Conservation (phyloP, 2,329 filamentous ascomycete genomes). For the Diaporthe capsici region DNA sequence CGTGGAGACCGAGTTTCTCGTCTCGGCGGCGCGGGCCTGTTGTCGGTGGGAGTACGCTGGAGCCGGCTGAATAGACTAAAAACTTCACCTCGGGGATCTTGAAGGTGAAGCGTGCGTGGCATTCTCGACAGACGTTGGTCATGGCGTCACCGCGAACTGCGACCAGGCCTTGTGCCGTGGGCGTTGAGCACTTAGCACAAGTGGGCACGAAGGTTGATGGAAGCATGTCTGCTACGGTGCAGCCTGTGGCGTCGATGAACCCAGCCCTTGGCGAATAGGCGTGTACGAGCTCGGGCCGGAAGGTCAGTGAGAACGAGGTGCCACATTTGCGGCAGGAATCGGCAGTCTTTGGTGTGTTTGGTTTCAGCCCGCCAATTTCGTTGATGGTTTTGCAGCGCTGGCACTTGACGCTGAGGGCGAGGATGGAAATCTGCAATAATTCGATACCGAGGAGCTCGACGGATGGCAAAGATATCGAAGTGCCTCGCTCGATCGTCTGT, state of each 20-base stretch:
- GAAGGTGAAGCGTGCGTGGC: slow-evolving; percentile 85
- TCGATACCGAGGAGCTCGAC: slow-evolving; percentile 85
- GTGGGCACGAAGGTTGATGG: slow-evolving; percentile 85
- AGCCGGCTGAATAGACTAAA: slow-evolving; percentile 74
- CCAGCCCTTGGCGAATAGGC: slow-evolving; percentile 80
- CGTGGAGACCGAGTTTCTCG: slow-evolving; percentile 69
- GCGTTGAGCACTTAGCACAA: slow-evolving; percentile 81
- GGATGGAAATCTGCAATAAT: slow-evolving; percentile 75
- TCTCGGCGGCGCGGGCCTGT: slow-evolving; percentile 60
- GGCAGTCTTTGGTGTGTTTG: slow-evolving; percentile 62
- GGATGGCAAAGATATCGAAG: slow-evolving; percentile 83
- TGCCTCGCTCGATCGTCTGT: slow-evolving; percentile 72
- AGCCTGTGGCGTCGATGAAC: slow-evolving; percentile 83
- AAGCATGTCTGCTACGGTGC: slow-evolving; percentile 81
- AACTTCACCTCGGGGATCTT: slow-evolving; percentile 85
- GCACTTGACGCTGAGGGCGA: slow-evolving; percentile 82
- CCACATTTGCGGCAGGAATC: slow-evolving; percentile 73
- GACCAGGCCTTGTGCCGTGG: slow-evolving; percentile 75
- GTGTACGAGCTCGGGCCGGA: slow-evolving; percentile 80
- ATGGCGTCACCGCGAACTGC: slow-evolving; percentile 81
- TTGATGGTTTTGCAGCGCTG: slow-evolving; percentile 81
- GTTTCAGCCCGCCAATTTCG: slow-evolving; percentile 77
- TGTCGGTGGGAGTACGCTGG: slow-evolving; percentile 50
- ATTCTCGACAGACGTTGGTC: slow-evolving; percentile 83
- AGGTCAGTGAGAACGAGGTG: slow-evolving; percentile 65